Base-by-base conservation (phyloP, 2,329 filamentous ascomycete species). In the Microdochium trichocladiopsis region DNA sequence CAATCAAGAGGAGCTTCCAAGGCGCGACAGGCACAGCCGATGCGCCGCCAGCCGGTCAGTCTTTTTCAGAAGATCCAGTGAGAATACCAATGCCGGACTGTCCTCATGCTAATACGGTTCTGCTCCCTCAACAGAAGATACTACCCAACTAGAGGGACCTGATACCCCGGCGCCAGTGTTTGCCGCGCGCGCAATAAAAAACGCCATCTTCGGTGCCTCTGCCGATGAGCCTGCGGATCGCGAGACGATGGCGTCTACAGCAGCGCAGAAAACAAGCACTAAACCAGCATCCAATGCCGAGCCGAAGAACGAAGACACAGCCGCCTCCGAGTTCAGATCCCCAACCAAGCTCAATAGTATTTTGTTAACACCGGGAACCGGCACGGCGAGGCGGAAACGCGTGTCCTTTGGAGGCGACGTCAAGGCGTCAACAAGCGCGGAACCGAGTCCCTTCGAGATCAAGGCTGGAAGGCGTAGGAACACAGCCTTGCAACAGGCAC, bases 101-200 rank as follows among this genome's bases (percentile, higher is more conserved):
- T 8, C 28, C 8, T 16, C 47, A 18, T 9, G 45, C 48, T 24
- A 10, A 50, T 50, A 47, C 14, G 5, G n/a, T 50, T 47, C n/a
- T 23, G 51, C 45, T 51, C 11, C 43, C 36, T 51, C 48, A 45
- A 22, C 53, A 73, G 71, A 69, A 47, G 72, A 75, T 48, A 74
- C 69, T 60, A 74, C 74, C 1, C 75, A 77, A 55, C 58, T 78
- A 41, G 82, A 86, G 16, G 72, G 73, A 28, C 82, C 83, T 37
- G 83, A 86, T 58, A 87, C 83, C 16, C 83, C 83, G 6, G 83
- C 81, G 0, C 83, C 83, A 2, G 77, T 86, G 0, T 87, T 87
- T 62, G 83, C 83, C 2, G 83, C 83, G 36, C 77, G 83, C 54
- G 83, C 83, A 5, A 72, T 87, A 61, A 84, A 80, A 59, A 82